Base-by-base conservation (phyloP, 805 yeast species). In the Teunomyces pallodes region DNA sequence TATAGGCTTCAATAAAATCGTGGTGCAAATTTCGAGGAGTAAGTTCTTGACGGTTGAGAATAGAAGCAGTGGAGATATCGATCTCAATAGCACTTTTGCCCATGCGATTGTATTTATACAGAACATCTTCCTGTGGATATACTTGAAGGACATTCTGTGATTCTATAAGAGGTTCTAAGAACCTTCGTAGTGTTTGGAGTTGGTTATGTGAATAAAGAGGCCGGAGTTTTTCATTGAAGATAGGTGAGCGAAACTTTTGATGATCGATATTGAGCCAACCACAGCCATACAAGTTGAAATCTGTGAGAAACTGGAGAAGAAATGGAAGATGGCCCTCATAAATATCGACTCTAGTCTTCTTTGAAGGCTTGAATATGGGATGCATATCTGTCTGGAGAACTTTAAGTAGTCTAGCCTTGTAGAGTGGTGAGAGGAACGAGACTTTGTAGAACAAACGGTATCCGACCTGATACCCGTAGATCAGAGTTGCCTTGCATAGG, bases 291-390 rank as follows among this genome's bases (percentile, higher is more conserved):
- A 92, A 65, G 59, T 92, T 91, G 65, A 77, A 90, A 60, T 94
- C 99, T 0, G 87, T 74, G 26, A 89, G 63, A 59, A 92, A 90
- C 59, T 94, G 97, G 5, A 89, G 64, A 1, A 80, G 59, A 55
- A 74, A 86, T 0, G 96, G 90, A 9, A 92, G 75, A 59, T 94
- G 98, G 0, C 90, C 74, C 58, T 94, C 99, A 61, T 72, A 88
- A 0, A 70, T 53, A 31, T 53, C 47, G 4, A 47, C 43, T 39
- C 47, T 46, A 13, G 30, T 7, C 7, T 26, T 20, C 28, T 26
- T 38, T 10, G 30, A 7, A 5, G 30, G 13, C 9, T 26, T 38
- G 28, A 38, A 38, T 13, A 38, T 26, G 28, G 41, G 41, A 38
- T 38, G 41, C 41, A 38, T 38, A 9, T 51, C 46, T 24, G 61